These are phyloP conservation scores for Saprolegnia parasitica DNA, from an alignment of 352 stramenopile genomes.

Conservation along the genomic window DNA sequence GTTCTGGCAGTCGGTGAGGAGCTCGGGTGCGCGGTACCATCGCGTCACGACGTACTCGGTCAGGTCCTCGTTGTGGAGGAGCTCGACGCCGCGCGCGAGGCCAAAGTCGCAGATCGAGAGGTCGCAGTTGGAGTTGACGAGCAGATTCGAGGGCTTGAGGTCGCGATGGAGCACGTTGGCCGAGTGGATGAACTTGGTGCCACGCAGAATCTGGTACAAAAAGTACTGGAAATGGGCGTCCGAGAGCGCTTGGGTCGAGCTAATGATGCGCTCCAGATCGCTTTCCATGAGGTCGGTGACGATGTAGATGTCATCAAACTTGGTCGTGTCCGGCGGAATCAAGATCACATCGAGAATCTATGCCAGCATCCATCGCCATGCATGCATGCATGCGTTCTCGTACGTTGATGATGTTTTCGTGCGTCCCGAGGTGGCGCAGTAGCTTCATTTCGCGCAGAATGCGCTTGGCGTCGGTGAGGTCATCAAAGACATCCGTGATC, in stretches of 20 bases:
- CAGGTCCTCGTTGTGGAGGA: constrained; percentile 68
- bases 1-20: constrained; percentile 89
- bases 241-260: constrained; percentile 75
- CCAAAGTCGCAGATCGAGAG: constrained; percentile 91
- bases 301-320: constrained; percentile 90
- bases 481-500: constrained; percentile 89
- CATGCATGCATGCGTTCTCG: not conserved
- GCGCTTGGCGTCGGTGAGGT: constrained; percentile 90
- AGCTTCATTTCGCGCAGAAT: constrained; percentile 93
- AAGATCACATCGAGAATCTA: constrained; percentile 81
- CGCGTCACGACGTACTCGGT: constrained; percentile 89
- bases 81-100: constrained; percentile 85
- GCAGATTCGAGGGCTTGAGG: constrained; percentile 85
- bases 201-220: constrained; percentile 88
- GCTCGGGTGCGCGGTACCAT: constrained; percentile 85
- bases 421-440: constrained; percentile 83
- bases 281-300: constrained; percentile 90
- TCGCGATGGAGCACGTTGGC: constrained; percentile 90
- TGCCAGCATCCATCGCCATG: not conserved
- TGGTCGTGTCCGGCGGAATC: constrained; percentile 75
- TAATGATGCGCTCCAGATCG: constrained; percentile 90
- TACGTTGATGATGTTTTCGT: constrained; percentile 91
- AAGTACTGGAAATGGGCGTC: constrained; percentile 89
- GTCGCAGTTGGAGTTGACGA: constrained; percentile 89
- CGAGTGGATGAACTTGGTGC: constrained; percentile 98